phyloP scores from a whole-genome alignment of 108 stramenopile genomes.

The Nannochloropsis gaditana region DNA sequence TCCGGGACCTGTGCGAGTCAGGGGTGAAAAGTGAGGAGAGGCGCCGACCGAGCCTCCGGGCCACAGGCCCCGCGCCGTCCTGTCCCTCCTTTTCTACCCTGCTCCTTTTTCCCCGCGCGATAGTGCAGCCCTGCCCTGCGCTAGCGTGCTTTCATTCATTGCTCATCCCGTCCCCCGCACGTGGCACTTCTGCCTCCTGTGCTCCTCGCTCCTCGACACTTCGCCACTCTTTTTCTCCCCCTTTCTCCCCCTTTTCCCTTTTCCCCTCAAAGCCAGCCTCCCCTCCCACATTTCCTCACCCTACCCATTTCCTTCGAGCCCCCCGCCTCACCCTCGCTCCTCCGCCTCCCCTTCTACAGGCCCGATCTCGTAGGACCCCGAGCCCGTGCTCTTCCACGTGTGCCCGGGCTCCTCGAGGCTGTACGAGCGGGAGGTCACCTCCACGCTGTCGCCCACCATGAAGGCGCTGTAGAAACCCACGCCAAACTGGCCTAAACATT shows the following conservation, averaged over 20 bases:
- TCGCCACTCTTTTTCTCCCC: neutral
- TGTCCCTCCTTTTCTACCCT: too few species aligned
- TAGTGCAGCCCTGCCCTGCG: too few species aligned
- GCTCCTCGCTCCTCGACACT: too few species aligned
- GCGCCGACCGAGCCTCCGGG: neutral
- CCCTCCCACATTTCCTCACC: too few species aligned
- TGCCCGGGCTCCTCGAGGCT: neutral
- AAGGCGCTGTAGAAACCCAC: conserved; percentile 98
- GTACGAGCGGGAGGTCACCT: conserved; percentile 74
- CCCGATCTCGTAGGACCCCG: conserved; percentile 15
- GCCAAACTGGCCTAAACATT: conserved; percentile 96
- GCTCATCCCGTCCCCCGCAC: too few species aligned
- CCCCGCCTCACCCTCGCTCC: conserved; percentile 55
- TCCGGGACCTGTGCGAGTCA: neutral
- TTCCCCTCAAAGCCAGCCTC: too few species aligned
- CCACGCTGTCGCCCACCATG: conserved; percentile 86
- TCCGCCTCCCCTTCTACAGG: conserved; percentile 55
- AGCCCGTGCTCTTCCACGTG: neutral
- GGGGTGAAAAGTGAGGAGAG: neutral
- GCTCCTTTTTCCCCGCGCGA: too few species aligned
- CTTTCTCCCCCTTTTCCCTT: neutral
- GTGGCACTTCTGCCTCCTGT: too few species aligned
- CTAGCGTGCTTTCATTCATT: too few species aligned
- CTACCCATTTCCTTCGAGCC: too few species aligned
- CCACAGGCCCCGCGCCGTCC: neutral